These are phyloP conservation scores for Colletotrichum cereale DNA, from an alignment of 2,329 filamentous ascomycete genomes.

Conservation along the genomic window DNA sequence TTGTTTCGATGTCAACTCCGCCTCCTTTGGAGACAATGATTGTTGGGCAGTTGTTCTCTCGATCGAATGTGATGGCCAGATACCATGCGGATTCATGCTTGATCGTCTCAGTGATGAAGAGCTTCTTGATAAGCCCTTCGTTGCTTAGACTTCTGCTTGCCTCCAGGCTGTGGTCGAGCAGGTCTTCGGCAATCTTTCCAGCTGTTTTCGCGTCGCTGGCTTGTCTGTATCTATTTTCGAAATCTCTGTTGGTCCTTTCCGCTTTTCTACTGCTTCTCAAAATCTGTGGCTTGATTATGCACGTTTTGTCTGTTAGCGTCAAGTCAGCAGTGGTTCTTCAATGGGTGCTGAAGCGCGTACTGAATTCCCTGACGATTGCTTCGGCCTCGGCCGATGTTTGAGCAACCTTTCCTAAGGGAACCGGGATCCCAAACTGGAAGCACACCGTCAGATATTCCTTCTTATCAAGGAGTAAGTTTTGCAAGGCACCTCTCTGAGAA, in stretches of 20 bases:
- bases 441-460: background rate
- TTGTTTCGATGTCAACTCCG: constrained; percentile 41
- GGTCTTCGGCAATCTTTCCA: constrained; percentile 40
- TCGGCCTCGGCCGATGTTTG: constrained; percentile 42
- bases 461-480: too few relatives aligned
- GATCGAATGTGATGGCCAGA: constrained; percentile 57
- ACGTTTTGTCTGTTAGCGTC: constrained; percentile 41
- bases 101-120: constrained; percentile 53
- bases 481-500: constrained; percentile 17
- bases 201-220: constrained; percentile 40
- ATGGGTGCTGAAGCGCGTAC: constrained; percentile 36
- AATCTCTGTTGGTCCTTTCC: background rate
- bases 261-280: constrained; percentile 26
- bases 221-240: constrained; percentile 27
- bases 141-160: constrained; percentile 1
- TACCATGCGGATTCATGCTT: constrained; percentile 53
- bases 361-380: constrained; percentile 43
- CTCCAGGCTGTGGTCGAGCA: constrained; percentile 37
- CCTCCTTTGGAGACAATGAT: constrained; percentile 51
- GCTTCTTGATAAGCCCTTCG: constrained; percentile 43
- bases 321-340: background rate
- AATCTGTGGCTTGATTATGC: constrained; percentile 47
- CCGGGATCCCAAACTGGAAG: constrained; percentile 44
- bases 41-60: constrained; percentile 53
- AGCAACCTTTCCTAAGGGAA: constrained; percentile 44